phyloP scores from a whole-genome alignment of 441 rosid species.

The Flueggea neowawraea region DNA sequence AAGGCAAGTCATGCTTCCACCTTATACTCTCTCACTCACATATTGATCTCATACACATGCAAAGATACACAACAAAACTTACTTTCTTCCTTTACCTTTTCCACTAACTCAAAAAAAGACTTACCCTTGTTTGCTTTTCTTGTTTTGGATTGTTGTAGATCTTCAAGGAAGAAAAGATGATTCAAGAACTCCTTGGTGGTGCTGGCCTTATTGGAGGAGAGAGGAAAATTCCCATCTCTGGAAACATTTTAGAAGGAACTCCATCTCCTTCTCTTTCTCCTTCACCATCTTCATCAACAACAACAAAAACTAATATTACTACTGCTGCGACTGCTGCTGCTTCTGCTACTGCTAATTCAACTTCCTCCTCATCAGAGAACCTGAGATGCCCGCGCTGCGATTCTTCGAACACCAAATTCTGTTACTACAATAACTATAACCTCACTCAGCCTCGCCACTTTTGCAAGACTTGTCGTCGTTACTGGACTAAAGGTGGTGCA shows the following conservation, averaged over 20 bases:
- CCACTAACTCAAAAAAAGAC: conserved; percentile 33
- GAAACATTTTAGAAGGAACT: conserved; percentile 37
- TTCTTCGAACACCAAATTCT: conserved; percentile 74
- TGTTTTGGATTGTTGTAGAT: conserved; percentile 67
- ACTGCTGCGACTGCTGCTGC: conserved; percentile 20
- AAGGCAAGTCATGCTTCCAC: conserved; percentile 28
- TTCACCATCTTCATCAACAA: conserved; percentile 29
- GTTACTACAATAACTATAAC: conserved; percentile 82
- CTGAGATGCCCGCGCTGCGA: conserved; percentile 75
- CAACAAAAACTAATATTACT: conserved; percentile 8
- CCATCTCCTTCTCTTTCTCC: conserved; percentile 32
- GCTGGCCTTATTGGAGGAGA: conserved; percentile 46
- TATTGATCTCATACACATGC: conserved; percentile 19
- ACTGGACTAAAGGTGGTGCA: conserved; percentile 84
- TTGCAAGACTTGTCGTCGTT: conserved; percentile 85
- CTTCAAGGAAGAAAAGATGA: conserved; percentile 47
- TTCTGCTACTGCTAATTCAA: conserved; percentile 10
- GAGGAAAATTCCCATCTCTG: conserved; percentile 38
- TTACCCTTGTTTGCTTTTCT: conserved; percentile 41
- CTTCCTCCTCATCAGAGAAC: conserved; percentile 35
- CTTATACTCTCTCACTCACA: conserved; percentile 5
- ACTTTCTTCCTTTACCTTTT: conserved; percentile 35
- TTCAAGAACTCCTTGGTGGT: conserved; percentile 67
- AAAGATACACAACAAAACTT: conserved; percentile 28
- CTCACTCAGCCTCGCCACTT: conserved; percentile 87